Evolutionary conservation across 441 rosid genomes (phyloP).

Genomic region (Bruguiera hainesii): DNA sequence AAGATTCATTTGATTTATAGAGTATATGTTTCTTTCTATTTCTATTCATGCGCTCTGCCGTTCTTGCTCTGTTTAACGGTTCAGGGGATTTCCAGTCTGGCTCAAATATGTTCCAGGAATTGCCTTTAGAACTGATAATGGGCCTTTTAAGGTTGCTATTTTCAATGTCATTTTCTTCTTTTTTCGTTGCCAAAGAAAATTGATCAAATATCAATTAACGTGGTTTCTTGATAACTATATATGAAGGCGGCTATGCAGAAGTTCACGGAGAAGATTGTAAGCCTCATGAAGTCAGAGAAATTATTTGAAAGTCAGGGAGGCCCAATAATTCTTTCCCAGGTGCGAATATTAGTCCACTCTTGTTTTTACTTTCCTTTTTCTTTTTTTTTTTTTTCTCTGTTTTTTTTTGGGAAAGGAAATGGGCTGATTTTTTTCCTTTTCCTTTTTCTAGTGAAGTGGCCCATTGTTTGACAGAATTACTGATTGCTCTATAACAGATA

Average conservation of each 20-base stretch:
- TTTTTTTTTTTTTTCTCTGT: not conserved
- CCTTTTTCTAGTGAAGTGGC: not conserved
- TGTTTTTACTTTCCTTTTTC: not conserved
- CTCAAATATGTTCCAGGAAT: conserved; percentile 86
- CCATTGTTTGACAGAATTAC: not conserved
- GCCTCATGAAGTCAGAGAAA: conserved; percentile 85
- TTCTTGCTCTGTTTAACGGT: conserved; percentile 5
- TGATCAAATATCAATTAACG: conserved; percentile 1
- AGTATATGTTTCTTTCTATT: not conserved
- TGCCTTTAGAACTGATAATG: conserved; percentile 83
- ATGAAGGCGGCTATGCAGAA: conserved; percentile 58
- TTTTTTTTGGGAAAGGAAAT: not conserved
- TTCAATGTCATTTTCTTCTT: not conserved
- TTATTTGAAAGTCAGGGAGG: conserved; percentile 90
- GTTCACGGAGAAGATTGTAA: conserved; percentile 75
- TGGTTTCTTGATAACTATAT: conserved; percentile 8
- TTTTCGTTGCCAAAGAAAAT: not conserved
- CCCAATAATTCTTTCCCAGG: conserved; percentile 94
- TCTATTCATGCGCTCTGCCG: not conserved
- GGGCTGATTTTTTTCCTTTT: not conserved
- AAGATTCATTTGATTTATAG: no score
- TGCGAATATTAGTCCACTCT: conserved; percentile 18
- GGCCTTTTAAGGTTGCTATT: conserved; percentile 63
- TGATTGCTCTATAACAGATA: conserved; percentile 46
- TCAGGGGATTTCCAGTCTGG: conserved; percentile 99